Evolutionary conservation across 1,284 basidiomycete species (phyloP).

Genomic region (Austroboletus rostrupii): DNA sequence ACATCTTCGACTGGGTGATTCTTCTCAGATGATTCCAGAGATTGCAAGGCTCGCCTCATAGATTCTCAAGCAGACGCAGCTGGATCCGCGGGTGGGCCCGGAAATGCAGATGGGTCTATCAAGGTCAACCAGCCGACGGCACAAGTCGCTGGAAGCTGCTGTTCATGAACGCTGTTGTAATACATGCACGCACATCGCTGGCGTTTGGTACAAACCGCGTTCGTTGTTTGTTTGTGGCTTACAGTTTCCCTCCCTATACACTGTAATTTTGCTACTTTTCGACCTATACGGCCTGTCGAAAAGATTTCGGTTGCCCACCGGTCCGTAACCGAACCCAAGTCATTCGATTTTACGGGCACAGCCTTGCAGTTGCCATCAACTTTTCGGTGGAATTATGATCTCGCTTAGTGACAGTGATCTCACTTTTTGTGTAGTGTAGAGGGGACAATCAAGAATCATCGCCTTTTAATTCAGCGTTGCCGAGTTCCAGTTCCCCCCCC

Average conservation of each 20-base stretch:
- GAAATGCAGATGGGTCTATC: slow-evolving; percentile 51
- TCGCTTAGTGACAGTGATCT: no score
- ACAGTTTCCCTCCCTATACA: slow-evolving; percentile 9
- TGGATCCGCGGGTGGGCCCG: slow-evolving; percentile 38
- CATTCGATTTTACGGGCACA: no score
- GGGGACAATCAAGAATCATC: no score
- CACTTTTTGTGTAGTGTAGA: no score
- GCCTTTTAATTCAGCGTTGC: slow-evolving; percentile 2
- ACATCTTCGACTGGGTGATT: background rate
- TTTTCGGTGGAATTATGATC: no score
- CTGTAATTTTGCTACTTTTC: slow-evolving; percentile 20
- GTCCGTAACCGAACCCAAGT: no score
- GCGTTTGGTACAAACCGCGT: slow-evolving; percentile 8
- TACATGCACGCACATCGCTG: slow-evolving; percentile 3
- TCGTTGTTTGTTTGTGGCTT: slow-evolving; percentile 12
- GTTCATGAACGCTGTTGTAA: slow-evolving; percentile 39
- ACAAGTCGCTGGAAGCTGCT: slow-evolving; percentile 48
- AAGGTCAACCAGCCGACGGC: slow-evolving; percentile 59
- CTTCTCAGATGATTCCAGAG: slow-evolving; percentile 44
- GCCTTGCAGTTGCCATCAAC: no score
- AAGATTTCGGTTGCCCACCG: background rate
- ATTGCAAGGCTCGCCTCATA: slow-evolving; percentile 95
- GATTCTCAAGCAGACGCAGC: slow-evolving; percentile 83
- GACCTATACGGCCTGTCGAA: slow-evolving; percentile 2
- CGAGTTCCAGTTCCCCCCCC: slow-evolving; percentile 79